Evolutionary conservation across 805 yeast genomes (phyloP).

Genomic region (Wickerhamomyces rabaulensis): DNA sequence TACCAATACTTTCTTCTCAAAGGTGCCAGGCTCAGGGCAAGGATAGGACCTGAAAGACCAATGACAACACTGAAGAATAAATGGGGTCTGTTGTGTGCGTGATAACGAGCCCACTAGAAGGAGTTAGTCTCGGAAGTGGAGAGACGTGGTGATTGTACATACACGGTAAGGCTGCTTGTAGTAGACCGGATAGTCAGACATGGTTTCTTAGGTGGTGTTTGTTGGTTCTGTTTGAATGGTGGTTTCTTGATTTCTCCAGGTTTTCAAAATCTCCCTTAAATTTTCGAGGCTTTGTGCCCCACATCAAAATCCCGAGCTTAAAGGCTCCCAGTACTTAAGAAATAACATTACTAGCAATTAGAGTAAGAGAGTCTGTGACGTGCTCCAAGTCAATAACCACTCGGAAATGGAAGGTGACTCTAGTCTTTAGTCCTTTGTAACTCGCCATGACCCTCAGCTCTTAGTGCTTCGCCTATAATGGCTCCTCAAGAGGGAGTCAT

Average conservation of each 20-base stretch:
- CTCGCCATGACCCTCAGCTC: no score
- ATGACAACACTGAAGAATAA: slow-evolving; percentile 58
- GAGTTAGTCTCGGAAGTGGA: background rate
- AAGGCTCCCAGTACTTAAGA: no score
- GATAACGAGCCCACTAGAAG: slow-evolving; percentile 62
- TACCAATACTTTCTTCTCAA: slow-evolving; percentile 64
- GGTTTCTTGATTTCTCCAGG: background rate
- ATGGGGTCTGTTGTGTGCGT: slow-evolving; percentile 74
- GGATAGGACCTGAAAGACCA: slow-evolving; percentile 64
- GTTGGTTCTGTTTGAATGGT: no score
- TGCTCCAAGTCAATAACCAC: no score
- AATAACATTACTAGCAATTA: no score
- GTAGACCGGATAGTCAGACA: slow-evolving; percentile 41
- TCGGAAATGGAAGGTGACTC: no score
- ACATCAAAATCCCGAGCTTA: background rate
- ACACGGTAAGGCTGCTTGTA: slow-evolving; percentile 60
- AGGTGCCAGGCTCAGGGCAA: slow-evolving; percentile 56
- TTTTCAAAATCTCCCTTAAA: background rate
- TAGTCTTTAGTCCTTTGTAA: no score
- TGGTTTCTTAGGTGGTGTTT: background rate
- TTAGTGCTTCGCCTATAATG: no score
- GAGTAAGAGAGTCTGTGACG: no score
- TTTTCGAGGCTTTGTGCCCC: background rate
- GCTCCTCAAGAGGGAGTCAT: no score
- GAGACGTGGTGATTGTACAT: slow-evolving; percentile 27